Conservation (phyloP, 2,329 filamentous ascomycete genomes). For the Alternaria hordeiaustralica region DNA sequence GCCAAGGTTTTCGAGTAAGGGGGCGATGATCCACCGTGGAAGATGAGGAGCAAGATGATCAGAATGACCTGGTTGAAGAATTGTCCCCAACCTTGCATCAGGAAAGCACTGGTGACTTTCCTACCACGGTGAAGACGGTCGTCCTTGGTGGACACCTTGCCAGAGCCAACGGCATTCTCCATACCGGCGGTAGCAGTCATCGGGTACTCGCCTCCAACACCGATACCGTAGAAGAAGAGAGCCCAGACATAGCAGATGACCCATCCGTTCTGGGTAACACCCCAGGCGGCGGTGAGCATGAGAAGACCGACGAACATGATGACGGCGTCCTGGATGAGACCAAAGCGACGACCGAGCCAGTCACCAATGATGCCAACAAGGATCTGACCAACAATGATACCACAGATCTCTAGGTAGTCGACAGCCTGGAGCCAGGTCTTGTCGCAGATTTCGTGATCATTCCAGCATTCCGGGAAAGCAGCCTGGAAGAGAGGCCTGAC, state of each 20-base stretch:
- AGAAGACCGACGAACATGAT: conserved; percentile 95
- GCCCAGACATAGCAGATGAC: conserved; percentile 97
- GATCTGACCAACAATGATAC: conserved; percentile 91
- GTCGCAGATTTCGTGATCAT: conserved; percentile 68
- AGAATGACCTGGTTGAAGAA: conserved; percentile 91
- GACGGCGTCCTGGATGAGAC: conserved; percentile 90
- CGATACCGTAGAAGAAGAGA: conserved; percentile 85
- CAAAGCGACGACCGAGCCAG: conserved; percentile 89
- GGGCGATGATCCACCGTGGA: conserved; percentile 78
- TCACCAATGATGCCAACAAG: conserved; percentile 81
- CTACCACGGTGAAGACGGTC: conserved; percentile 95
- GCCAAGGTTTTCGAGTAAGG: conserved; percentile 78
- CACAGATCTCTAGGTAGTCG: conserved; percentile 89
- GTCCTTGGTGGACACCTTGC: conserved; percentile 86
- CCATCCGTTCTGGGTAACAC: conserved; percentile 86
- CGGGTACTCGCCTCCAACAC: conserved; percentile 85
- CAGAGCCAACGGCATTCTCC: conserved; percentile 85
- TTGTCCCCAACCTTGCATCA: conserved; percentile 99
- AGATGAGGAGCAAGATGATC: conserved; percentile 84
- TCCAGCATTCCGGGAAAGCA: conserved; percentile 83
- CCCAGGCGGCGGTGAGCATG: conserved; percentile 93
- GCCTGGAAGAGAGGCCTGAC: conserved; percentile 80
- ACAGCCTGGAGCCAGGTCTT: conserved; percentile 82
- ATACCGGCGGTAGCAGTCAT: conserved; percentile 96
- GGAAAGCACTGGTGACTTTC: conserved; percentile 92